phyloP scores from a whole-genome alignment of 371 early-diverging fungal species.

The Blakeslea trispora region DNA sequence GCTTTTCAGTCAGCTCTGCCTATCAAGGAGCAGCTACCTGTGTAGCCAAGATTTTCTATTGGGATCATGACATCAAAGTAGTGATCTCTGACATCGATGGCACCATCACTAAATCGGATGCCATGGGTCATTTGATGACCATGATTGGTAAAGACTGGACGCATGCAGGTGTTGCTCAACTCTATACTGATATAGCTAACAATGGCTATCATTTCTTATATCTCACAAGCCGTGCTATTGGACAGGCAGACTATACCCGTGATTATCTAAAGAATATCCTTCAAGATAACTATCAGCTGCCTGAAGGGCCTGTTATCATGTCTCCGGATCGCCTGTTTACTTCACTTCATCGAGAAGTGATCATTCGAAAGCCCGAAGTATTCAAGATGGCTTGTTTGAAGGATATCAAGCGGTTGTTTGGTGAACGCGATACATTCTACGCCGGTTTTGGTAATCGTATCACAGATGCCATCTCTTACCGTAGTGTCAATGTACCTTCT shows the following conservation, averaged over 20 bases:
- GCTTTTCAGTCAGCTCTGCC: constrained; percentile 83
- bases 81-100: constrained; percentile 99
- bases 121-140: constrained; percentile 95
- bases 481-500: constrained; percentile 90
- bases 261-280: constrained; percentile 89
- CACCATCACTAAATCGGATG: constrained; percentile 99
- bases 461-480: constrained; percentile 93
- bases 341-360: constrained; percentile 94
- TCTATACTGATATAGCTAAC: constrained; percentile 91
- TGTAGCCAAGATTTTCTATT: constrained; percentile 85
- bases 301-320: constrained; percentile 97
- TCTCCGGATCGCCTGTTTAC: constrained; percentile 97
- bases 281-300: constrained; percentile 88
- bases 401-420: constrained; percentile 90
- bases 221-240: constrained; percentile 95
- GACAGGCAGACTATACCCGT: constrained; percentile 92
- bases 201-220: constrained; percentile 98
- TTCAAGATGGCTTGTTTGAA: constrained; percentile 97
- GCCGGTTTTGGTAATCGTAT: constrained; percentile 99
- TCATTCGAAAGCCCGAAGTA: constrained; percentile 93
- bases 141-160: constrained; percentile 99
- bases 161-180: constrained; percentile 93
- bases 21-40: constrained; percentile 79
- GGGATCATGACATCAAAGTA: constrained; percentile 84
- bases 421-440: constrained; percentile 82